A percentile compares a stretch with the other conserved stretches of the same genome.
These are phyloP conservation scores for Globisporangium emineosum DNA, from an alignment of 352 stramenopile species.

Conservation along the genomic window DNA sequence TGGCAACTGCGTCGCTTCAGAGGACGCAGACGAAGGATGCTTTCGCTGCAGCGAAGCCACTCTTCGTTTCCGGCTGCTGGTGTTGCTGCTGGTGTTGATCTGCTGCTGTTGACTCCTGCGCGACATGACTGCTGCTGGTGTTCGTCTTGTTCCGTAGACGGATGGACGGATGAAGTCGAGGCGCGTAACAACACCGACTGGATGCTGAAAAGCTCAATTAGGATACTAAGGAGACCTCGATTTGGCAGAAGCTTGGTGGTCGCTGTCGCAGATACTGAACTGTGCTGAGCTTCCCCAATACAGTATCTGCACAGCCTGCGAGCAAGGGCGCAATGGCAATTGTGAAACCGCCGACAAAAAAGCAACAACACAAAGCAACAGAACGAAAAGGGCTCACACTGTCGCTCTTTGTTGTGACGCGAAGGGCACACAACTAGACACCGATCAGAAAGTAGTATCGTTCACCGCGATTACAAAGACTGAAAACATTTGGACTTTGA, in stretches of 20 bases:
- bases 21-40: background rate
- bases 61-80: background rate
- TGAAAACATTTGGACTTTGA: too few species aligned
- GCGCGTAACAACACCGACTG: background rate
- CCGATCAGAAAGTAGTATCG: background rate
- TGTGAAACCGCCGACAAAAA: background rate
- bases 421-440: background rate
- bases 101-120: background rate
- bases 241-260: background rate
- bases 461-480: background rate
- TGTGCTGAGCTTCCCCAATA: background rate
- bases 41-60: background rate
- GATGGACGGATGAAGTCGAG: background rate
- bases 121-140: background rate
- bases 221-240: too few species aligned
- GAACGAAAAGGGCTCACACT: background rate
- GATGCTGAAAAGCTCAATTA: background rate
- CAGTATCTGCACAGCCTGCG: background rate
- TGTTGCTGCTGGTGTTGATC: background rate
- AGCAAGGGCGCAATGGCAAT: background rate
- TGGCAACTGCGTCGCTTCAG: background rate
- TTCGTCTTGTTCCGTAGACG: background rate
- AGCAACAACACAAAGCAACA: background rate
- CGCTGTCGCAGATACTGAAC: constrained; percentile 1
- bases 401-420: background rate